Evolutionary conservation across 1,284 basidiomycete genomes (phyloP), one percentile per base, ranked within the genome.

Genomic region (Ganoderma lingzhi): DNA sequence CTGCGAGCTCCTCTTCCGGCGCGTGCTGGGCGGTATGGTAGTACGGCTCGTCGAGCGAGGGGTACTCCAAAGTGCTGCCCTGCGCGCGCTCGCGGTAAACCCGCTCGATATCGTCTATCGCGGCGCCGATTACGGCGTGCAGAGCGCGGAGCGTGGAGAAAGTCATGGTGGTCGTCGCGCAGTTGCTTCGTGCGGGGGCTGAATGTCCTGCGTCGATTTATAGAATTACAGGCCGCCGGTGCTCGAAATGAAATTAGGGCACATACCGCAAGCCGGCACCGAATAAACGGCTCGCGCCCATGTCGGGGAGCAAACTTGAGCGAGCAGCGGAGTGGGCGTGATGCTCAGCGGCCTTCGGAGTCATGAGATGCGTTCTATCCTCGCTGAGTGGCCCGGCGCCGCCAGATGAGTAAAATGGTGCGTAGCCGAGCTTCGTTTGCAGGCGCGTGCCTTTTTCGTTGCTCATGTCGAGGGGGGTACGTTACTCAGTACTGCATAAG

Each of bases 21-120:
- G 63, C 56, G 35, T 71, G 71, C 58, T 63, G 9, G 3, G 85
- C 85, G n/a, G 75, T 76, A 5, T 84, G 75, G 64, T 85, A 82
- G 74, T 80, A 85, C 4, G 87, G 83, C 6, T 76, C 75, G 71
- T 90, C 86, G n/a, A 90, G 81, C 14, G 86, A 85, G 6, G 90
- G 90, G 72, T 90, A 91, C 74, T 91, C 88, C 35, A 88, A 74
- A 56, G 30, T 3, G 17, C 15, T 3, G 30, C 9, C 60, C 51
- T 14, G 65, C 12, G 64, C 55, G 23, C 64, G 65, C 55, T 68
- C 71, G 14, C 77, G 77, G 77, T 91, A 93, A 67, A 90, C 80
- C 53, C 82, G 82, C 77, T 92, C 87, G 39, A 93, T 90, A 74
- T 92, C 89, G 78, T 89, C 85, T 70, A 93, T 80, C 30, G 90